Conservation (phyloP, 768 basidiomycete genomes). For the Mycena rosella region DNA sequence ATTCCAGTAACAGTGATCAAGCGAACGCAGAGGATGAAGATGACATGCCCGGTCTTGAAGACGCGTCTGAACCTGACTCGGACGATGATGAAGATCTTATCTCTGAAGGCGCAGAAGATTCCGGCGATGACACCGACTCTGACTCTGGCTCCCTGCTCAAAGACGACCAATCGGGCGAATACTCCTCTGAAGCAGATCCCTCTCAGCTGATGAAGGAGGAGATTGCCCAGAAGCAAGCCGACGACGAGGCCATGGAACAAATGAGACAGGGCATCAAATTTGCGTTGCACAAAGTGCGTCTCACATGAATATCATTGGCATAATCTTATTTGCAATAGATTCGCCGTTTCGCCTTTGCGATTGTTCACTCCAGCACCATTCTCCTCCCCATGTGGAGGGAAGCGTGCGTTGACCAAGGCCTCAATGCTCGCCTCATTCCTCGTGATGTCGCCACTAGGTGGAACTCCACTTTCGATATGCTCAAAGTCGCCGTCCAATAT, state of each 20-base stretch:
- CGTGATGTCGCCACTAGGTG: slow-evolving; percentile 43
- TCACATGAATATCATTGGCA: not conserved
- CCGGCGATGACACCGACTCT: not conserved
- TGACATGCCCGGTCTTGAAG: not conserved
- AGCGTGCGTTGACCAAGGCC: not conserved
- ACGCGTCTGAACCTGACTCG: not conserved
- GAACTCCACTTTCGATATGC: slow-evolving; percentile 47
- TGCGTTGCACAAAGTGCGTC: not conserved
- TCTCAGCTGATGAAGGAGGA: not conserved
- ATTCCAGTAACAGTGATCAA: no score
- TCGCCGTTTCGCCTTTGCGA: not conserved
- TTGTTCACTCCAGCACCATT: slow-evolving; percentile 11
- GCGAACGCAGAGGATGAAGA: slow-evolving; percentile 4
- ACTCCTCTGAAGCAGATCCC: not conserved
- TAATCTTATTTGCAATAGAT: no score
- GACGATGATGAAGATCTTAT: not conserved
- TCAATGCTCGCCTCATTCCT: slow-evolving; percentile 27
- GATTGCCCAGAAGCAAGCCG: no score
- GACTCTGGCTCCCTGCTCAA: no score
- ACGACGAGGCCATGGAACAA: not conserved
- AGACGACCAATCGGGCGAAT: no score
- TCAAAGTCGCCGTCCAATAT: slow-evolving; percentile 40
- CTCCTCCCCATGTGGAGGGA: slow-evolving; percentile 40
- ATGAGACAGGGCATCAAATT: not conserved
- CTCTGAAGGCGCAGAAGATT: not conserved